Conservation (phyloP, 441 rosid species). For the Erysimum cheiri region DNA sequence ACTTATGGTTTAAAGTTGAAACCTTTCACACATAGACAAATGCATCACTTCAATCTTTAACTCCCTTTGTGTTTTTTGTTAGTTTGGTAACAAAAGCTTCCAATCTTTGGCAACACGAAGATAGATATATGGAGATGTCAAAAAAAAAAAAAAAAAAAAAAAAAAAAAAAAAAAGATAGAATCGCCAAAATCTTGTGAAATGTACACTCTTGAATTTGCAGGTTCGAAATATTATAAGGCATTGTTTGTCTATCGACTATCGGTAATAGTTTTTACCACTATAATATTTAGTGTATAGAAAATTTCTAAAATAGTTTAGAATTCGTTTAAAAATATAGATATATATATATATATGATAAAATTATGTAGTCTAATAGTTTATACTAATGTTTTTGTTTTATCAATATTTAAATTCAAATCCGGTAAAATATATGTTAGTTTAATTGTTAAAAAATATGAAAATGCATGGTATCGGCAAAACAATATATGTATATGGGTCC, state of each 20-base stretch:
- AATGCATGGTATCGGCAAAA: background rate
- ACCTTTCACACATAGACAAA: slow-evolving; percentile 43
- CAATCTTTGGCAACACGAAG: slow-evolving; percentile 20
- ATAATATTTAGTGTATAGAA: background rate
- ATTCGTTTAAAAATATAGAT: background rate
- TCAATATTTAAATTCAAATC: background rate
- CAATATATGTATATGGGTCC: background rate
- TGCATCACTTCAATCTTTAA: slow-evolving; percentile 34
- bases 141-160: no score
- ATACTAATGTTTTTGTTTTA: no score
- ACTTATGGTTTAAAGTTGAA: slow-evolving; percentile 29
- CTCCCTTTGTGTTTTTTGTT: slow-evolving; percentile 15
- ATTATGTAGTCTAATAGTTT: background rate
- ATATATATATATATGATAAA: background rate
- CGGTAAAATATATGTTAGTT: background rate
- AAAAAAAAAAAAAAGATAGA: no score
- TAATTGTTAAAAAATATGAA: background rate
- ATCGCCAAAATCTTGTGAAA: no score
- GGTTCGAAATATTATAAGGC: background rate
- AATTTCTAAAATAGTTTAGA: background rate
- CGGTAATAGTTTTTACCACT: background rate
- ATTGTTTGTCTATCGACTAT: slow-evolving; percentile 9
- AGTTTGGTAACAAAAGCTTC: slow-evolving; percentile 24
- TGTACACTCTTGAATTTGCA: background rate
- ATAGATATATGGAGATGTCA: no score